Evolutionary conservation across 208 protist species (phyloP), one percentile per base, ranked within the genome.

Genomic region (Trypanosoma cruzi): DNA sequence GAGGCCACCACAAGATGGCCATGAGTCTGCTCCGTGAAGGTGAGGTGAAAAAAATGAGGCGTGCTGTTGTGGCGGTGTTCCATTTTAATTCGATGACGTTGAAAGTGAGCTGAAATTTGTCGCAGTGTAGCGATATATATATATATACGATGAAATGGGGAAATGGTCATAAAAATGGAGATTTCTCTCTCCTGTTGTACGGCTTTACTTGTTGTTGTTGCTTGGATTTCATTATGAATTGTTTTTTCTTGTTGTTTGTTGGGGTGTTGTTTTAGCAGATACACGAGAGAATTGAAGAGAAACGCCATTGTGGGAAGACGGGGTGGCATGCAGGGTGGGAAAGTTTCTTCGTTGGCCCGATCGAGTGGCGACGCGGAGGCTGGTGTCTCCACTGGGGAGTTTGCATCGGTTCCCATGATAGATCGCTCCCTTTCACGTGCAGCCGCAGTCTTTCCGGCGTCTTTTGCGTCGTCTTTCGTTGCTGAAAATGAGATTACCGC

Each of bases 381-480:
- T 10, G 36, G 6, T 52, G 46, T n/a, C 14, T 52, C 22, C 14
- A 13, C 36, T 52, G n/a, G 8, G 14, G 46, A 52, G 16, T 7
- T 52, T 52, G 46, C 14, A 7, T 52, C 14, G 10, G 4, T 2
- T 55, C 50, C 20, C 22, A 8, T 55, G 22, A 40, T 4, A 10
- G 36, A n/a, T n/a, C 36, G 6, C 36, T 68, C 63, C 48, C 63
- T 46, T 28, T 54, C 63, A 11, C 63, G 63, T 49, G 63, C 42
- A 42, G 20, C 48, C 13, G 46, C 63, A 58, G 42, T 22, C 4
- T 8, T 32, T 34, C 63, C 63, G 10, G 13, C 5, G 18, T 34
- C 40, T 8, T 32, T n/a, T 52, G 29, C 34, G 13, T 34, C 26
- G 10, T 50, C 28, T 52, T 24, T 7, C 49, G 11, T 57, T 31